Evolutionary conservation across 306 rosid species (phyloP).

Genomic region (Senna tora): DNA sequence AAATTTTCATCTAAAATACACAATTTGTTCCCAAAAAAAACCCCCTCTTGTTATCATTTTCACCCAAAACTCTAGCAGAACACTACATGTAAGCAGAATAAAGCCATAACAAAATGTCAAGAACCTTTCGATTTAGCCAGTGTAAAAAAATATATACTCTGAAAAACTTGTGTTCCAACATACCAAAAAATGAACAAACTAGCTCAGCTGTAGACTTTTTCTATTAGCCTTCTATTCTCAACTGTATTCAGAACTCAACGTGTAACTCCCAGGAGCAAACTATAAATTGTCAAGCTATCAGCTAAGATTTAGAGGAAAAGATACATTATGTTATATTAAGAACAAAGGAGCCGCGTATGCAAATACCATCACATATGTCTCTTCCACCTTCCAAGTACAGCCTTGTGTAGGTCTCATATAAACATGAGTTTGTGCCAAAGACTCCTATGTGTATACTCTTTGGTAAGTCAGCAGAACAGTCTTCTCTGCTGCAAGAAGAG

Average conservation of each 20-base stretch:
- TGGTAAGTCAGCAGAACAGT: slow-evolving; percentile 53
- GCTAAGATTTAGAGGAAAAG: background rate
- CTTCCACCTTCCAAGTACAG: background rate
- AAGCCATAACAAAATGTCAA: no score
- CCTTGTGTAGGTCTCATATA: background rate
- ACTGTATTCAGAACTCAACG: slow-evolving; percentile 27
- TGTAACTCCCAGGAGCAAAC: slow-evolving; percentile 5
- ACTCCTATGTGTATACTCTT: background rate
- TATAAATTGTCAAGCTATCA: slow-evolving; percentile 35
- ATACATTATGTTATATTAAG: slow-evolving; percentile 2
- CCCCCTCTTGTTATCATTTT: no score
- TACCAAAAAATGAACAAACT: background rate
- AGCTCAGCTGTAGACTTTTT: background rate
- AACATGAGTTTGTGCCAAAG: slow-evolving; percentile 11
- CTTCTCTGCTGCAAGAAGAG: slow-evolving; percentile 60
- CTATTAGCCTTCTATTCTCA: slow-evolving; percentile 33
- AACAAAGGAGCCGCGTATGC: slow-evolving; percentile 26
- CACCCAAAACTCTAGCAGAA: no score
- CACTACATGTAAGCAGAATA: no score
- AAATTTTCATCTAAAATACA: no score
- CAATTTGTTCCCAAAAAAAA: no score
- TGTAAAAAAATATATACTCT: slow-evolving; percentile 1
- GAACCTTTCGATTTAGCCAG: background rate
- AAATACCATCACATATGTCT: background rate
- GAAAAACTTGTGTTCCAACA: background rate